Evolutionary conservation across 2,329 filamentous ascomycete genomes (phyloP), one percentile per base, ranked within the genome.

Genomic region (Apiospora aurea): DNA sequence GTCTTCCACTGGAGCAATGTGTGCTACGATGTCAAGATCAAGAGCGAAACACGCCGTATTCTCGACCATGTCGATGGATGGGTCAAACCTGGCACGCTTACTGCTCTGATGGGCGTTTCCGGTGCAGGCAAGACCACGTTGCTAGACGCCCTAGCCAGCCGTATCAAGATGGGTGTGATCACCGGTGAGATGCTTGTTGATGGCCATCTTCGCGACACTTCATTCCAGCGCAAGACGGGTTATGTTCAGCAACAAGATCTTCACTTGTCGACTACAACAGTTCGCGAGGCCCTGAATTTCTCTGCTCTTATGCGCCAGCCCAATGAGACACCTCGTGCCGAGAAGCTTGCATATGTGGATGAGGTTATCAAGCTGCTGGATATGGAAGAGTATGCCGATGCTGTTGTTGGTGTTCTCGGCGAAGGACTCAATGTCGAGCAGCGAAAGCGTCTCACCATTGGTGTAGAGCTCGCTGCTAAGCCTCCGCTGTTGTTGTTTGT

Each of bases 401-500:
- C 95, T 21, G 87, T 97, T 64, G 94, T 98, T 71, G 96, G 95
- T 87, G 92, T 97, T 41, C 94, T 94, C 7, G 95, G 95, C 74
- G 94, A 97, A 85, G 95, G 94, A 82, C 87, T 94, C 49, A 94
- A 94, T 78, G 89, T 91, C 18, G 90, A 92, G 77, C 90, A 92
- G 81, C 86, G 90, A 69, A 92, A 92, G 82, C 93, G 94, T 78
- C 87, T 98, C 8, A 98, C 95, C 0, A 97, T 98, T 74, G 96
- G 94, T 82, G 95, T 98, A n/a, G 96, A 98, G 81, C 88, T 98
- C 34, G 95, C 94, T 57, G 96, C 96, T 8, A 97, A 96, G 84
- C 96, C 96, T 7, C 91, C 94, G 53, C 87, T 98, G 70, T 87
- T 98, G 73, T 90, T 98, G 67, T 98, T 98, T 85, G 90, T 98